Percentiles rank a stretch among this genome's conserved stretches.
Conservation (phyloP, 768 basidiomycete species). For the Basidioascus undulatus region DNA sequence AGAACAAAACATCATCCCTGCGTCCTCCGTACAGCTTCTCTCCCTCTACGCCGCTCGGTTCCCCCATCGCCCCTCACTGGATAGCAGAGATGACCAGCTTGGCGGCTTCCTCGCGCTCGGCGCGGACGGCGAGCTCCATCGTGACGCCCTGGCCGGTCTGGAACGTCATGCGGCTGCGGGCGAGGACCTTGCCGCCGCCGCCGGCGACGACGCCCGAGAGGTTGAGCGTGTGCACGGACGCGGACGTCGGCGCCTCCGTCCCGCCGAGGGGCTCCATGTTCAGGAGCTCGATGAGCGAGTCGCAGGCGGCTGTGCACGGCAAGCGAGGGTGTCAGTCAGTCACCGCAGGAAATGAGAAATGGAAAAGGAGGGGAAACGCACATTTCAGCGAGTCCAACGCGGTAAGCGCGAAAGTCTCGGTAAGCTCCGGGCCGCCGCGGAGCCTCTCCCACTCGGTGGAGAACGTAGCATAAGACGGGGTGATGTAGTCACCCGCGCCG, state of each 20-base stretch:
- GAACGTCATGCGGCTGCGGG: constrained; percentile 85
- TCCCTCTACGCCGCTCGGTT: too few species aligned
- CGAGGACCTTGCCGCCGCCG: constrained; percentile 88
- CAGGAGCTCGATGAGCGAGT: constrained; percentile 83
- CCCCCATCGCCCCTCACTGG: constrained; percentile 12
- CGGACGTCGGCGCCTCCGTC: constrained; percentile 51
- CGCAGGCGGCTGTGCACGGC: constrained; percentile 50
- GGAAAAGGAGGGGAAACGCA: constrained; percentile 21
- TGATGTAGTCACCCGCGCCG: constrained; percentile 78
- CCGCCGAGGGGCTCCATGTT: constrained; percentile 95
- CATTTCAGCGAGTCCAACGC: constrained; percentile 87
- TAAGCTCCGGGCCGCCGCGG: constrained; percentile 45
- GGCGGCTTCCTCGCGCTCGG: constrained; percentile 69
- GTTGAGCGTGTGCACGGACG: constrained; percentile 80
- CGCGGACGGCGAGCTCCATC: constrained; percentile 69
- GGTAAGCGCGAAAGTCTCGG: constrained; percentile 80
- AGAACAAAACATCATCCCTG: too few species aligned
- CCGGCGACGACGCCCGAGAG: constrained; percentile 73
- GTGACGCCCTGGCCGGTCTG: constrained; percentile 75
- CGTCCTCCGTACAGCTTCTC: too few species aligned
- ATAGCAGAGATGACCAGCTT: constrained; percentile 77
- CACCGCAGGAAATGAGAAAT: not conserved
- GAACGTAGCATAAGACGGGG: constrained; percentile 85
- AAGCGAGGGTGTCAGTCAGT: not conserved
- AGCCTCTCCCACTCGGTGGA: constrained; percentile 86